Conservation (phyloP, 2,329 filamentous ascomycete species). For the Xylaria multiplex region DNA sequence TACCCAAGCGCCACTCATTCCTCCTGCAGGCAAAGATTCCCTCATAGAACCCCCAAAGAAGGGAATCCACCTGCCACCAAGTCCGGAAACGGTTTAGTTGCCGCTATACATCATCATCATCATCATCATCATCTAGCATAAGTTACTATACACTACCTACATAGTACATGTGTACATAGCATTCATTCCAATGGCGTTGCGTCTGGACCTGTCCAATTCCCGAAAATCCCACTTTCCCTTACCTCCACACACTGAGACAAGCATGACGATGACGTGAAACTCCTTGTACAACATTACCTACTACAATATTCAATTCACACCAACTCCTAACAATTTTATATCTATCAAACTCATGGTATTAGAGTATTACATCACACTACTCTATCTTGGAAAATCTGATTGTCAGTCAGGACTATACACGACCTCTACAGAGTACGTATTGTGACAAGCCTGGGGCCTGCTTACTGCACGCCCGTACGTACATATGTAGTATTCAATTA, state of each 20-base stretch:
- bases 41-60: not conserved
- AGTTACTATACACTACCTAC: not conserved
- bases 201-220: not conserved
- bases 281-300: not conserved
- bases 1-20: not conserved
- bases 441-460: no score
- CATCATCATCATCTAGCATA: constrained; percentile 24
- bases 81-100: constrained; percentile 30
- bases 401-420: no score
- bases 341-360: no score
- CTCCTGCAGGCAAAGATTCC: not conserved
- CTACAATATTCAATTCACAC: no score
- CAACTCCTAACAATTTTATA: no score
- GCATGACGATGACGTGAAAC: constrained; percentile 18
- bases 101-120: constrained; percentile 30
- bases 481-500: no score
- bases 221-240: not conserved
- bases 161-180: no score
- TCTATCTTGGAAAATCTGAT: no score
- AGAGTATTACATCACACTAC: no score
- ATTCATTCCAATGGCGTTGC: not conserved
- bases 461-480: no score
- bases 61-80: not conserved
- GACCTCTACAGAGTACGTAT: no score
- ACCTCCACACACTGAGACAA: constrained; percentile 10